phyloP scores from a whole-genome alignment of 1,284 basidiomycete genomes.

The Irpex sp. region DNA sequence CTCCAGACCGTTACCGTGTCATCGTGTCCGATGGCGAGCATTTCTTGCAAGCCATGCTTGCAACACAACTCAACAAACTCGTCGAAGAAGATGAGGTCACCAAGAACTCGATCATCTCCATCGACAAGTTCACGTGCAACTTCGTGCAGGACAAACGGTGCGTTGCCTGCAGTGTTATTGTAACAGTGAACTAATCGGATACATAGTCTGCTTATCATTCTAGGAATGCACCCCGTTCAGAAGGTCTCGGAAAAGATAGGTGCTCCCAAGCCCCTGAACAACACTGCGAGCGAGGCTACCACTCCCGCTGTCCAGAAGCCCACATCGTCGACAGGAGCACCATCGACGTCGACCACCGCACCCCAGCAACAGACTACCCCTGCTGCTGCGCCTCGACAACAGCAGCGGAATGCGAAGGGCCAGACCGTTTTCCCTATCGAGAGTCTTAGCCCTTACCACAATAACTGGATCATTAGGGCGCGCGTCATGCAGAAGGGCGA shows the following conservation, averaged over 20 bases:
- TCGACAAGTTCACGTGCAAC: slow-evolving; percentile 84
- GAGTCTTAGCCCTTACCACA: slow-evolving; percentile 94
- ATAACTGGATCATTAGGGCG: slow-evolving; percentile 98
- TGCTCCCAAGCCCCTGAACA: slow-evolving; percentile 44
- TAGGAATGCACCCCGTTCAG: slow-evolving; percentile 62
- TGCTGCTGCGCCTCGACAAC: slow-evolving; percentile 18
- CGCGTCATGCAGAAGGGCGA: slow-evolving; percentile 91
- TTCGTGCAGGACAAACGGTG: slow-evolving; percentile 75
- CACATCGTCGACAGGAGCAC: slow-evolving; percentile 15
- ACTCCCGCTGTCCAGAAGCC: slow-evolving; percentile 20
- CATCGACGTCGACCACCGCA: slow-evolving; percentile 17
- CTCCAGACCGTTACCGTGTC: slow-evolving; percentile 62
- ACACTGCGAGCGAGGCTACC: slow-evolving; percentile 18
- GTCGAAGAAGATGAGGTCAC: slow-evolving; percentile 68
- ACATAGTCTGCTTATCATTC: slow-evolving; percentile 80
- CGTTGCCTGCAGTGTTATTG: slow-evolving; percentile 21
- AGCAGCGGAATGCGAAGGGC: slow-evolving; percentile 22
- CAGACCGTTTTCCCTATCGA: slow-evolving; percentile 84
- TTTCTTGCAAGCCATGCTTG: slow-evolving; percentile 93
- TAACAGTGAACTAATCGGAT: not conserved
- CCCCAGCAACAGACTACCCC: slow-evolving; percentile 13
- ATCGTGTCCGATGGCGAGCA: slow-evolving; percentile 80
- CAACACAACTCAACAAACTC: slow-evolving; percentile 84
- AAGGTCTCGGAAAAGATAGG: slow-evolving; percentile 71
- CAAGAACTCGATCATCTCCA: slow-evolving; percentile 71